Percentiles rank a stretch among this genome's conserved stretches.
Conservation (phyloP, 495 filamentous ascomycete species). For the Terfezia boudieri region DNA sequence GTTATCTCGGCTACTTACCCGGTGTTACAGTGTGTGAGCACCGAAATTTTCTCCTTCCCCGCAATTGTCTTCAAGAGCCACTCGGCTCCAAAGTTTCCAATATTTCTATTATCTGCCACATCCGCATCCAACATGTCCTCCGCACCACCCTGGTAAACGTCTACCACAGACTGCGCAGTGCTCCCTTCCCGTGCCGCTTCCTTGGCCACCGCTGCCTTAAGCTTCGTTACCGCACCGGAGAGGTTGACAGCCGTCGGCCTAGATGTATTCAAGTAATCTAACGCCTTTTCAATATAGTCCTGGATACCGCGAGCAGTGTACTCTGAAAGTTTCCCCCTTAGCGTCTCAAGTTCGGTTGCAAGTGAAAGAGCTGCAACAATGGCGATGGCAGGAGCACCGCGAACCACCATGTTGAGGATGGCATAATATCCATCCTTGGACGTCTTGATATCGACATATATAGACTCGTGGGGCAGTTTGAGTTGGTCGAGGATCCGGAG, state of each 20-base stretch:
- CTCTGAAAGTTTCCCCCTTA: constrained; percentile 5
- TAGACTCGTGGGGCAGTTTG: constrained; percentile 61
- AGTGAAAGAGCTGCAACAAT: constrained; percentile 82
- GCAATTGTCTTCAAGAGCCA: constrained; percentile 42
- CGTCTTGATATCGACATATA: constrained; percentile 51
- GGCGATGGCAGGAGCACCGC: constrained; percentile 87
- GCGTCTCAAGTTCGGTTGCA: constrained; percentile 44
- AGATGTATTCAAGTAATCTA: constrained; percentile 66
- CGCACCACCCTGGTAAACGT: constrained; percentile 46
- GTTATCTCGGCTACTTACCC: constrained; percentile 31
- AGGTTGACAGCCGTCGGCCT: constrained; percentile 90
- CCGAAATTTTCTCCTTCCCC: constrained; percentile 31
- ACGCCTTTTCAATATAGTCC: constrained; percentile 42
- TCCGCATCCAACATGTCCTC: constrained; percentile 79
- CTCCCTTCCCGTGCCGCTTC: constrained; percentile 16
- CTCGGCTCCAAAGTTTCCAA: constrained; percentile 60
- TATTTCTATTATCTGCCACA: constrained; percentile 59
- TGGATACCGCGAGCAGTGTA: constrained; percentile 33
- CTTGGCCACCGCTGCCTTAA: constrained; percentile 34
- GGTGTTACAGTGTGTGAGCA: constrained; percentile 94
- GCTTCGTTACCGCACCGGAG: constrained; percentile 61
- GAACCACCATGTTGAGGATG: constrained; percentile 82
- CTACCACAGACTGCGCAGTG: constrained; percentile 21
- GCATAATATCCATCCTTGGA: constrained; percentile 73
- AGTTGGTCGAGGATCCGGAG: constrained; percentile 81